Conservation (phyloP, 2,329 filamentous ascomycete species). For the Golovinomyces cichoracearum region DNA sequence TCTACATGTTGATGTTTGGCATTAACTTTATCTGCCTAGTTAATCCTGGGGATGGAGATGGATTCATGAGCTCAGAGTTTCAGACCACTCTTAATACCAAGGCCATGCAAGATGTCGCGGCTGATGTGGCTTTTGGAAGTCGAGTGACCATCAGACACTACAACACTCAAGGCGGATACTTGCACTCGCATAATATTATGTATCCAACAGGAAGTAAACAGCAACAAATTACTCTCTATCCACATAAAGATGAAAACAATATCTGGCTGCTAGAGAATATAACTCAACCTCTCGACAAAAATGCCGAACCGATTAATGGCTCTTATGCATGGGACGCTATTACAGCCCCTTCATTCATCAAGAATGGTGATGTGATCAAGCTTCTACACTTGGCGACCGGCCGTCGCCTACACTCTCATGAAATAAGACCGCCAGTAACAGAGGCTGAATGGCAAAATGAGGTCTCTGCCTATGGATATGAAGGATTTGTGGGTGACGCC, state of each 20-base stretch:
- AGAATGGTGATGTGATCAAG: slow-evolving; percentile 55
- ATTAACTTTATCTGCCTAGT: slow-evolving; percentile 85
- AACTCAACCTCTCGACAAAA: slow-evolving; percentile 58
- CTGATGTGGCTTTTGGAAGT: slow-evolving; percentile 74
- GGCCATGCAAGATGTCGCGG: slow-evolving; percentile 81
- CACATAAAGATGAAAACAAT: slow-evolving; percentile 98
- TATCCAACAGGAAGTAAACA: slow-evolving; percentile 95
- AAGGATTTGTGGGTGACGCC: slow-evolving; percentile 87
- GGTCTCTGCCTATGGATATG: slow-evolving; percentile 88
- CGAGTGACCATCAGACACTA: slow-evolving; percentile 68
- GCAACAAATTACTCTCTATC: slow-evolving; percentile 93
- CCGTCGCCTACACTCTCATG: slow-evolving; percentile 83
- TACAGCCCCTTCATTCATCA: slow-evolving; percentile 38
- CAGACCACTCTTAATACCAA: slow-evolving; percentile 93
- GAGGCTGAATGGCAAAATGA: slow-evolving; percentile 90
- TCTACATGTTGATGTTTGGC: slow-evolving; percentile 92
- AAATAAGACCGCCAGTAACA: slow-evolving; percentile 63
- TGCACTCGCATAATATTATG: slow-evolving; percentile 94
- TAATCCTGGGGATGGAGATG: slow-evolving; percentile 91
- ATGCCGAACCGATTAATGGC: slow-evolving; percentile 55
- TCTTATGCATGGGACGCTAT: slow-evolving; percentile 61
- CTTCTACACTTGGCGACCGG: slow-evolving; percentile 65
- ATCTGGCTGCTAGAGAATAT: slow-evolving; percentile 84
- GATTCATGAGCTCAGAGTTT: slow-evolving; percentile 99
- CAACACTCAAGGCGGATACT: slow-evolving; percentile 92